Evolutionary conservation across 768 basidiomycete genomes (phyloP), one percentile per base, ranked within the genome.

Genomic region (Cystobasidium ongulense): DNA sequence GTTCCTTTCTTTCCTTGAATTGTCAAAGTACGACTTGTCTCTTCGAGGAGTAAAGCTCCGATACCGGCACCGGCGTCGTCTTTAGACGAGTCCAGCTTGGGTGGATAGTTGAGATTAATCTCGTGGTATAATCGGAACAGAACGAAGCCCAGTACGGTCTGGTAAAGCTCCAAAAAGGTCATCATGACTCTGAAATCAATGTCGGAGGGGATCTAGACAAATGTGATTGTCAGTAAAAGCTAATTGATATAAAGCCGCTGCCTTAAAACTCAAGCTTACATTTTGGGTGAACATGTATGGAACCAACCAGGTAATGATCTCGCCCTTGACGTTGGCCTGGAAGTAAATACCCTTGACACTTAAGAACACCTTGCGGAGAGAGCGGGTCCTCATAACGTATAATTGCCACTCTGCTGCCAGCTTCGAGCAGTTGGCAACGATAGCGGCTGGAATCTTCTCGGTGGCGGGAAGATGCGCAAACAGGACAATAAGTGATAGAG

Each of bases 121-220:
- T 97, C 93, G n/a, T 90, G 89, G 83, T 92, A 99, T n/a, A 99
- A 87, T 83, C 95, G 96, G 86, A 92, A 99, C 80, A 96, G 88
- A 25, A 92, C 89, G 80, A 99, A 99, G 5, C 91, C 92, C 33
- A 98, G 87, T 10, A 97, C 83, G 0, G 95, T 98, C 82, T 98
- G 93, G 82, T 99, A 98, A 11, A 99, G 86, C 81, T 99, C 96
- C 78, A 99, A 83, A 84, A 99, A 99, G 7, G 96, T 99, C 74
- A 96, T 82, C 88, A 99, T 93, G 63, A 99, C 96, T 52, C 96
- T 90, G 79, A 96, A 89, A 81, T 99, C 96, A 71, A 99, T 95
- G 79, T 98, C 95, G 39, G 88, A 81, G 7, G 96, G 96, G 75
- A 97, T 88, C 92, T 97, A 76, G 0, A 1, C 17, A 53, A 75